Evolutionary conservation across 768 basidiomycete genomes (phyloP).

Genomic region (Mycena epipterygia): DNA sequence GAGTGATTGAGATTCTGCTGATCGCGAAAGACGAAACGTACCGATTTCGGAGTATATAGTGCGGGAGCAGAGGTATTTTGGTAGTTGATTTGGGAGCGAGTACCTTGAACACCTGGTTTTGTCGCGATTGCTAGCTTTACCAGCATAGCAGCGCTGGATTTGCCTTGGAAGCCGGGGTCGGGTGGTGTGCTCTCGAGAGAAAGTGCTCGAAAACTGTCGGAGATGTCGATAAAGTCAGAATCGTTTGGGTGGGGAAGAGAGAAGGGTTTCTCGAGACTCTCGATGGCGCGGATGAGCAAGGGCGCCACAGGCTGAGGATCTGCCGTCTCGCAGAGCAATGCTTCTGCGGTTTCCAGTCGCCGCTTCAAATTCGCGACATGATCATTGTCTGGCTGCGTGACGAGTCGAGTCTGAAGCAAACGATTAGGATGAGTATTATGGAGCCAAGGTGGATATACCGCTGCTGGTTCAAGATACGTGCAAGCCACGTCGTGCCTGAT

Average conservation of each 20-base stretch:
- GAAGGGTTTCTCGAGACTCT: not conserved
- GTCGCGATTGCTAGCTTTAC: not conserved
- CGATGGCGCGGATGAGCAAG: not conserved
- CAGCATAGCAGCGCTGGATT: constrained; percentile 5
- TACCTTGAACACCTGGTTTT: not conserved
- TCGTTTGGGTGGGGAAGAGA: not conserved
- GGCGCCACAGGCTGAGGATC: not conserved
- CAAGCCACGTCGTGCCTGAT: not conserved
- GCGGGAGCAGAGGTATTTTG: no score
- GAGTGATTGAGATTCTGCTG: no score
- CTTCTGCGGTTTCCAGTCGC: not conserved
- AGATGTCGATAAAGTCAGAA: not conserved
- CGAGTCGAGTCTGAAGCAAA: not conserved
- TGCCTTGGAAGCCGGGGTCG: constrained; percentile 17
- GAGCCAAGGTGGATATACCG: not conserved
- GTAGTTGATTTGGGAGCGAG: not conserved
- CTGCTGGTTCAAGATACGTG: constrained; percentile 7
- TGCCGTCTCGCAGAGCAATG: not conserved
- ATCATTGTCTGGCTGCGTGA: not conserved
- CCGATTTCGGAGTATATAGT: not conserved
- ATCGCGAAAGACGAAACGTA: not conserved
- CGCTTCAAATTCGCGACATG: not conserved
- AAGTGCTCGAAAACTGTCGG: not conserved
- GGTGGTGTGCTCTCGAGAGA: not conserved
- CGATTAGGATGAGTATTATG: not conserved